These are phyloP conservation scores for Acanthamoeba triangularis DNA, from an alignment of 208 protist species.

Conservation along the genomic window DNA sequence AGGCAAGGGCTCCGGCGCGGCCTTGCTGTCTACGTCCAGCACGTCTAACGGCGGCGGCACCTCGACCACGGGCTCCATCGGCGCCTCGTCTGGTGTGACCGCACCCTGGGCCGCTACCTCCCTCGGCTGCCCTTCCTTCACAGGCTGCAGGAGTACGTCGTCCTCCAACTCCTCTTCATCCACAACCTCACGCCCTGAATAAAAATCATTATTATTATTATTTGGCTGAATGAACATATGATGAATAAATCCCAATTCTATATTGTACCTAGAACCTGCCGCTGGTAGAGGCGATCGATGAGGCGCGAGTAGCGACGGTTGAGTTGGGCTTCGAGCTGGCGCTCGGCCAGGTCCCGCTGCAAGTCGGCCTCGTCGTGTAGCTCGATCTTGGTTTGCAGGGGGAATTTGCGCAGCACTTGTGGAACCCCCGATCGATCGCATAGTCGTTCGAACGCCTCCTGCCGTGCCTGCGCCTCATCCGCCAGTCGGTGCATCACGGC, in stretches of 20 bases:
- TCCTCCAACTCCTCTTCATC: neutral
- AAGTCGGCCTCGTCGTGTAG: neutral
- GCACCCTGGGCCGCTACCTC: too few species aligned
- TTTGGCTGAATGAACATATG: neutral
- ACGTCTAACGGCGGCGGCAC: too few species aligned
- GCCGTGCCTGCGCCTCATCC: neutral
- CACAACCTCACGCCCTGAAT: too few species aligned
- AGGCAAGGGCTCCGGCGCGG: too few species aligned
- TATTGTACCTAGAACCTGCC: neutral
- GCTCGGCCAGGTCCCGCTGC: neutral
- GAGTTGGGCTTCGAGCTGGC: neutral
- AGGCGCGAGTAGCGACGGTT: neutral
- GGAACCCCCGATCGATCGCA: neutral
- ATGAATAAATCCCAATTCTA: too few species aligned
- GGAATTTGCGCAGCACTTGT: conserved; percentile 18
- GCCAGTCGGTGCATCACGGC: neutral
- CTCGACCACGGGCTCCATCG: too few species aligned
- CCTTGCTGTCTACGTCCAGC: too few species aligned
- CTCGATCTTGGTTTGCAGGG: neutral
- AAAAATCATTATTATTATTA: neutral
- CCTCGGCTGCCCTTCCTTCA: too few species aligned
- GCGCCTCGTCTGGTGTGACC: too few species aligned
- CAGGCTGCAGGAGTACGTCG: too few species aligned
- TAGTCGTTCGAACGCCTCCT: neutral
- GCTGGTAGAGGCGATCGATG: neutral